Evolutionary conservation across 331 rosid species (phyloP), one percentile per base, ranked within the genome.

Genomic region (Erythrophleum ivorense): DNA sequence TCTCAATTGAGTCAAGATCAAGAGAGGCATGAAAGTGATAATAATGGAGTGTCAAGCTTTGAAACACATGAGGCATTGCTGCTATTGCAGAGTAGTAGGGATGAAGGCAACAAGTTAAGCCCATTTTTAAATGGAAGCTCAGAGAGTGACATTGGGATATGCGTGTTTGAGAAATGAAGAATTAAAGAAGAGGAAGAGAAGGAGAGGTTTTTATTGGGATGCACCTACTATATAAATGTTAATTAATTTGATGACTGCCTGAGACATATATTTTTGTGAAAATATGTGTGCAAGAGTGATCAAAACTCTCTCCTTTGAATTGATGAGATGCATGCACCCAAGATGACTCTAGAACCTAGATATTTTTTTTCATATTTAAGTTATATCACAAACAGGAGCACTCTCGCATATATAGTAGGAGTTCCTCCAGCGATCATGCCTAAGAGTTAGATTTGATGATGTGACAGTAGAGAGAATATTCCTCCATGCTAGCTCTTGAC

Each of bases 1-100:
- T 96, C 99, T 36, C 99, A 96, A 40, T 79, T 96, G 91, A 95
- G 98, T 82, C 98, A 92, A 57, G 99, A 45, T 19, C 55, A 86
- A 75, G 91, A 90, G 38, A 87, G 87, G 74, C 81, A 81, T 73
- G 91, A 88, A 18, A 88, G 53, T 45, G 55, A 69, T n/a, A 69
- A 45, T 46, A 5, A 87, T 45, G 94, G 89, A 80, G 83, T 68
- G 49, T 77, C 88, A 41, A 80, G 93, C 83, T 89, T 91, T 79
- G 96, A 87, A 54, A 65, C 58, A 16, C 65, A 78, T 41, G 64
- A 64, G 92, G 82, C 94, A 50, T 63, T 89, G 90, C 64, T 95
- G 84, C 49, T 91, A 6, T 70, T 91, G 86, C 94, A 92, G 87
- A 84, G 85, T 81, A 69, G 88, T 68, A 71, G 87, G 73, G 84